Evolutionary conservation across 2,329 filamentous ascomycete genomes (phyloP), one percentile per base, ranked within the genome.

Genomic region (Arthrobotrys megalospora): DNA sequence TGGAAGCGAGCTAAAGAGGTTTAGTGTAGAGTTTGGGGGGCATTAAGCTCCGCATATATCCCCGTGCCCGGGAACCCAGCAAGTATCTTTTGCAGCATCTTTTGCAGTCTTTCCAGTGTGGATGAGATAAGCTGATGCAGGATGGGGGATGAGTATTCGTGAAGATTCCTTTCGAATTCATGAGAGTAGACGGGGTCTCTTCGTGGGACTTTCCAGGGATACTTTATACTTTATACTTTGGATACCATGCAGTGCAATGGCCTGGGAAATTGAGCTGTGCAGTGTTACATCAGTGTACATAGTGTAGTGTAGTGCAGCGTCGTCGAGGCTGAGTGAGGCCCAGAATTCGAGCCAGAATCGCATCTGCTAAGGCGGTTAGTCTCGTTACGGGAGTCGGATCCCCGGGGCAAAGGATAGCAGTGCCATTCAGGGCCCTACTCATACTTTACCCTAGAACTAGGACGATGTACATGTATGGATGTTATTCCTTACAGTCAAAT

Each of bases 31-130:
- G 60, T 16, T 48, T 38, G 36, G 21, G 36, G 21, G 58, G 41
- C 50, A 58, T 66, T 43, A 65, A 19, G 32, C 69, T 66, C 69
- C 60, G 69, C 43, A n/a, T 50, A 66, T 66, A 50, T 73, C 69
- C 69, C 62, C 69, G 60, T 66, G 50, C 48, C 45, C 43, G 24
- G 50, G 47, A 53, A 53, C 1, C 28, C 36, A 38, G 36, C 36
- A 8, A 38, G 36, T 38, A 38, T 38, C 36, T 38, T 38, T 38
- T 12, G 36, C 7, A 8, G 36, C 12, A 38, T 12, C 7, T 38
- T 28, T 28, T 28, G 24, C 24, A 38, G 36, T 38, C 7, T 38
- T 38, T 12, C 6, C 36, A 38, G 36, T 38, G 36, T 28, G 21
- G 7, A 38, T 58, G 52, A 55, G 50, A 36, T 55, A 55, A 55